These are phyloP conservation scores for Nigrospora sphaerica DNA, from an alignment of 2,329 filamentous ascomycete genomes.

Conservation along the genomic window DNA sequence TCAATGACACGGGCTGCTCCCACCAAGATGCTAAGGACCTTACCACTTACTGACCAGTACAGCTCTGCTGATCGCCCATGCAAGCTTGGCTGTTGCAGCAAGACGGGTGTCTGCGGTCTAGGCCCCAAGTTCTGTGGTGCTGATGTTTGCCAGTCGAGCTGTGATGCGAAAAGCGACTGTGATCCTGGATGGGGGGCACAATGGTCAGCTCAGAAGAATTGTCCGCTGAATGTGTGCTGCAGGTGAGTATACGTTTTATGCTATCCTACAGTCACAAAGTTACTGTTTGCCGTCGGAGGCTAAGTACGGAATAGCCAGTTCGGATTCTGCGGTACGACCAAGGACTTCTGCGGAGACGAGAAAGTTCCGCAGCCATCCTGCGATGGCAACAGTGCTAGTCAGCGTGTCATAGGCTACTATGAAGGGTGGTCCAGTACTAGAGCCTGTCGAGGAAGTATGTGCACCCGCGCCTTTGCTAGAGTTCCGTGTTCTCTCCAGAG, in stretches of 20 bases:
- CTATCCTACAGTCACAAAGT: no score
- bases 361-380: neutral
- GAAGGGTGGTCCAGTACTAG: neutral
- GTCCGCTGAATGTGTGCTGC: neutral
- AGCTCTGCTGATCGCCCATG: neutral
- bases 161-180: neutral
- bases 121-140: neutral
- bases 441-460: neutral
- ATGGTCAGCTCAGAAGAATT: neutral
- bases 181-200: neutral
- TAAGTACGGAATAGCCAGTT: neutral
- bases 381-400: neutral
- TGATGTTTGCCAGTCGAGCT: neutral
- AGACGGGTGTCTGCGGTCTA: neutral
- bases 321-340: neutral
- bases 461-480: neutral
- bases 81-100: neutral
- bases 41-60: no score
- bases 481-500: no score
- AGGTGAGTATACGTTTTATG: no score
- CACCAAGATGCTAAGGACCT: no score
- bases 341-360: neutral
- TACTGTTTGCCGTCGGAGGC: no score
- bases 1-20: no score
- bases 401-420: neutral